Evolutionary conservation across 257 asterid genomes (phyloP).

Genomic region (Nicotiana paniculata): DNA sequence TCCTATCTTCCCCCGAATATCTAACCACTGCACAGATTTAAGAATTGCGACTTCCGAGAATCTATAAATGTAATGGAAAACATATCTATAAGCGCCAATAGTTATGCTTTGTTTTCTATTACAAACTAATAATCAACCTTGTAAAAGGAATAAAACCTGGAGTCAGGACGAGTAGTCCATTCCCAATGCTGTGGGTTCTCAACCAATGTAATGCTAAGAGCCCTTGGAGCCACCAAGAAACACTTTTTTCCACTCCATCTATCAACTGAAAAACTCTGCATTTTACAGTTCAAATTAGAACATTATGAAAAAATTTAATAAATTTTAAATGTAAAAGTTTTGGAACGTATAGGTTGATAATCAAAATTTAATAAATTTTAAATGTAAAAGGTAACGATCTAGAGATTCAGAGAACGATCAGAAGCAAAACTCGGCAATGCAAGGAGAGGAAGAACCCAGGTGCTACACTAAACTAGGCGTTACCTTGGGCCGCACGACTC

Average conservation of each 20-base stretch:
- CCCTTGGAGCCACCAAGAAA: constrained; percentile 26
- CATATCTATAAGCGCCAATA: neutral
- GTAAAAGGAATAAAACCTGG: constrained; percentile 14
- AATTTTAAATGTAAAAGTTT: no score
- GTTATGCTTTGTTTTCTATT: neutral
- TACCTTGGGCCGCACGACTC: no score
- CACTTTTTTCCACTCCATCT: constrained; percentile 25
- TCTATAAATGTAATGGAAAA: constrained; percentile 1
- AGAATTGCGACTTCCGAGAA: constrained; percentile 26
- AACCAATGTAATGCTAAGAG: constrained; percentile 14
- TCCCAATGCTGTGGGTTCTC: constrained; percentile 9
- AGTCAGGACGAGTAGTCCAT: neutral
- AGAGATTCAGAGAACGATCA: no score
- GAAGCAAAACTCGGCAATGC: no score
- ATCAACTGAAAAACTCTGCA: constrained; percentile 31
- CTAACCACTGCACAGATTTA: neutral
- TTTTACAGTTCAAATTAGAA: neutral
- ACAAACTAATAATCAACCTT: neutral
- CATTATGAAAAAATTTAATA: neutral
- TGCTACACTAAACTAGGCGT: no score
- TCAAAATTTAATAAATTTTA: no score
- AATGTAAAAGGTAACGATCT: no score
- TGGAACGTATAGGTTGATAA: no score
- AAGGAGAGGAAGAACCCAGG: no score
- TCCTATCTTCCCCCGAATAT: constrained; percentile 8